Evolutionary conservation across 2,329 filamentous ascomycete species (phyloP).

Genomic region (Epichloe scottii): DNA sequence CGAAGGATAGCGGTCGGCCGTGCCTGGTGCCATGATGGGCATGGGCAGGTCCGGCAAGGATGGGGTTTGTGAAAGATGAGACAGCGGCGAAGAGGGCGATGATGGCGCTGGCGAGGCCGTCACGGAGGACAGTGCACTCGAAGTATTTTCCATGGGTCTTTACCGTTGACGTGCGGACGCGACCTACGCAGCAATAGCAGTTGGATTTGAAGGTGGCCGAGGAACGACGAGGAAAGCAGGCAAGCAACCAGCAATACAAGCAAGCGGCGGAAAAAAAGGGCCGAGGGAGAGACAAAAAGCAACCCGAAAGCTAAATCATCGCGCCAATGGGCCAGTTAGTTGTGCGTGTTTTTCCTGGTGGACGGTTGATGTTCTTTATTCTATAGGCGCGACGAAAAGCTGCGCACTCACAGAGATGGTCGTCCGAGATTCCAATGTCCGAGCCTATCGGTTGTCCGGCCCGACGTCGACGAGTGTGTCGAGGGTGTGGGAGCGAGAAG

Average conservation of each 20-base stretch:
- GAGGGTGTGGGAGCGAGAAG: not conserved
- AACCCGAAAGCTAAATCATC: not conserved
- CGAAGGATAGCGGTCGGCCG: slow-evolving; percentile 37
- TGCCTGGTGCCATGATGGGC: slow-evolving; percentile 25
- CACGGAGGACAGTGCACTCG: slow-evolving; percentile 13
- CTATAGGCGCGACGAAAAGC: not conserved
- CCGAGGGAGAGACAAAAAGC: not conserved
- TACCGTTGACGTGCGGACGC: not conserved
- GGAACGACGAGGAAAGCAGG: not conserved
- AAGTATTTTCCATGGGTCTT: not conserved
- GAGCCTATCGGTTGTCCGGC: not conserved
- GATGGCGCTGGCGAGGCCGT: slow-evolving; percentile 22
- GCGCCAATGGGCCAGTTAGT: not conserved
- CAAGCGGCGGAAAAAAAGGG: not conserved
- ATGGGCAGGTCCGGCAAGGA: slow-evolving; percentile 35
- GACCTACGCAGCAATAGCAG: not conserved
- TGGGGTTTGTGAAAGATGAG: slow-evolving; percentile 39
- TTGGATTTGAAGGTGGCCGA: not conserved
- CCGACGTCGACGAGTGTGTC: not conserved
- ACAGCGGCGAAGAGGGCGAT: slow-evolving; percentile 41
- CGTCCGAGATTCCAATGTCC: not conserved
- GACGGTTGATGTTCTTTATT: not conserved
- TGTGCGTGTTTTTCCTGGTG: not conserved
- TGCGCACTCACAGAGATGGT: not conserved
- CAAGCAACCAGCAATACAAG: too few relatives aligned